Evolutionary conservation across 2,329 filamentous ascomycete genomes (phyloP).

Genomic region (Thermothelomyces thermophilus): DNA sequence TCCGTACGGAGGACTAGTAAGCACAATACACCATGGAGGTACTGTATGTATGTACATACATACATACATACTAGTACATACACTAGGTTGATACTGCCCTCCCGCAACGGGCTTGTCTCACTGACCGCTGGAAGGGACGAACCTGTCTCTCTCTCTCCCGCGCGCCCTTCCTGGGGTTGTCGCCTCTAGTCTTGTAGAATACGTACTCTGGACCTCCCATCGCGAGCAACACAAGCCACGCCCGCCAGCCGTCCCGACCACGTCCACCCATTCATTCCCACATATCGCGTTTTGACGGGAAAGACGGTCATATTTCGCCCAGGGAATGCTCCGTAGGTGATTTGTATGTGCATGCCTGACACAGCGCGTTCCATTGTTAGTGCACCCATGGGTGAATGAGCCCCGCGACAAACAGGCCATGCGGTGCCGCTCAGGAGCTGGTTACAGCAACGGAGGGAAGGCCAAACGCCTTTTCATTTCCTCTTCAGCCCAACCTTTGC

Average conservation of each 20-base stretch:
- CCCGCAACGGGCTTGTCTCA: no score
- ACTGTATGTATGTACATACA: no score
- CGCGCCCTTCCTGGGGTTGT: neutral
- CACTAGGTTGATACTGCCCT: no score
- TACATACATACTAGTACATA: no score
- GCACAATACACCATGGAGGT: no score
- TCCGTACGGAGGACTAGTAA: no score
- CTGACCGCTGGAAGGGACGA: slow-evolving; percentile 5
- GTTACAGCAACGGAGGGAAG: neutral
- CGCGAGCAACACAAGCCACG: slow-evolving; percentile 4
- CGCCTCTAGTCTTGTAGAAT: slow-evolving; percentile 1
- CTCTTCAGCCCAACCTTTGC: no score
- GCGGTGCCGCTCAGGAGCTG: no score
- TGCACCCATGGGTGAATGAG: no score
- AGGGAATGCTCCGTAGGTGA: neutral
- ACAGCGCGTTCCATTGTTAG: no score
- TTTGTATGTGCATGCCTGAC: neutral
- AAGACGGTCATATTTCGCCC: neutral
- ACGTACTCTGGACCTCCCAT: neutral
- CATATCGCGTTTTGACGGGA: slow-evolving; percentile 5
- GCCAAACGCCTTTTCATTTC: neutral
- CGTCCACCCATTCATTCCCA: slow-evolving; percentile 12
- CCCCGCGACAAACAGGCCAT: no score
- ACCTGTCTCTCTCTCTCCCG: slow-evolving; percentile 4
- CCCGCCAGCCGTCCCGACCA: slow-evolving; percentile 8